Evolutionary conservation across 768 basidiomycete species (phyloP), one percentile per base, ranked within the genome.

Genomic region (Pleurotus cornucopiae): DNA sequence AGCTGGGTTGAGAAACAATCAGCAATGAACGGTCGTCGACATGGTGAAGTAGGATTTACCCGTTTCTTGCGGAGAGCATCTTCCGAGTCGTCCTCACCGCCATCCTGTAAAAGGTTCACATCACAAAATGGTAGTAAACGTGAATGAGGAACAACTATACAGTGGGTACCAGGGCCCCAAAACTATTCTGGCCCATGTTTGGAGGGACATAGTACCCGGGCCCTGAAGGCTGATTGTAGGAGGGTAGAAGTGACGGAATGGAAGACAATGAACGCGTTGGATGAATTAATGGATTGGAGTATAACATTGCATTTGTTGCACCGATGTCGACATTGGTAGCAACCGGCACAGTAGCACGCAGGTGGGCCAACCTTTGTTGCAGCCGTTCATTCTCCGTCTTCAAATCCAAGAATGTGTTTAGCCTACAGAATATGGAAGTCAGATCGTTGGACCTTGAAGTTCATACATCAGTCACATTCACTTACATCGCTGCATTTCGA

Each of bases 301-400:
- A 34, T 34, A 34, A 34, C 30, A 34, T 34, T 34, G 30, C 30
- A 34, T 34, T 34, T 34, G 30, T 34, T 34, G 68, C 23, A 66
- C 60, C n/a, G 65, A 60, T 2, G 67, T 38, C 11, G 54, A 58
- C 40, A 62, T 18, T 46, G 61, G 57, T 57, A 5, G 61, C 63
- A 23, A 34, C 9, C 30, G 67, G 69, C 23, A 69, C 62, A 44
- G 59, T 73, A 49, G 63, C 68, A 57, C 66, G 68, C 13, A 76
- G 65, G 52, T 80, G 78, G 1, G 70, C 66, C 34, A 88, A 69
- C 23, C 85, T 83, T 57, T 81, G 80, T 61, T 88, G 79, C 41
- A 97, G 70, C 12, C 85, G 80, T 67, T 91, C 88, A 67, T 97
- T 94, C 71, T 95, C 92, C 55, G 87, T 75, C 69, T 93, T 94